These are phyloP conservation scores for Xylaria castorea DNA, from an alignment of 495 filamentous ascomycete species.

Conservation along the genomic window DNA sequence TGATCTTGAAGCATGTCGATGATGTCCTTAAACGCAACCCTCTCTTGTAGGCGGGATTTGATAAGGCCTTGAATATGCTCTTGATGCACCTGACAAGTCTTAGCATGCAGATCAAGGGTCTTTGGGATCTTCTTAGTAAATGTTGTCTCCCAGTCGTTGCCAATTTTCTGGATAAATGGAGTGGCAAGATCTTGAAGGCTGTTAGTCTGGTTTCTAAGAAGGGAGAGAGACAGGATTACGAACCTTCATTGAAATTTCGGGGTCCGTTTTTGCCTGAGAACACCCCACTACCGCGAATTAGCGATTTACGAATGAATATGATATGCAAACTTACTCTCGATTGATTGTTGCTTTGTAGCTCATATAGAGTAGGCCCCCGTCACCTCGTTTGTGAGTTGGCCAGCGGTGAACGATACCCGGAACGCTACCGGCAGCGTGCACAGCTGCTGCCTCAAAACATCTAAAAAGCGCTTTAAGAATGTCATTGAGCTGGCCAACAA, in stretches of 20 bases:
- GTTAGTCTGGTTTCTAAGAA: conserved; percentile 23
- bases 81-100: conserved; percentile 22
- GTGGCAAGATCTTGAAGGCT: conserved; percentile 40
- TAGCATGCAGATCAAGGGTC: conserved; percentile 21
- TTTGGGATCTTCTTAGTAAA: conserved; percentile 42
- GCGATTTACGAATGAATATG: conserved; percentile 32
- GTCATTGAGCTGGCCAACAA: conserved; percentile 43
- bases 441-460: conserved; percentile 41
- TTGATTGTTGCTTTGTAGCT: conserved; percentile 66
- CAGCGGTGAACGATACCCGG: conserved; percentile 49
- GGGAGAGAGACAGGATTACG: conserved; percentile 32
- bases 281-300: conserved; percentile 35
- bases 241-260: conserved; percentile 56
- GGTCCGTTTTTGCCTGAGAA: conserved; percentile 38
- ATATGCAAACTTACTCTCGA: conserved; percentile 47
- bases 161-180: conserved; percentile 58
- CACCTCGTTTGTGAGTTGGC: conserved; percentile 49
- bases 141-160: conserved; percentile 58
- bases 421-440: conserved; percentile 41
- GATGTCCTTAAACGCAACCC: conserved; percentile 41
- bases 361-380: conserved; percentile 56
- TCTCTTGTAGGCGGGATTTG: conserved; percentile 29
- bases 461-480: conserved; percentile 54
- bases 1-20: conserved; percentile 42
- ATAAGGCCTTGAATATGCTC: conserved; percentile 45